A percentile compares a stretch with the other conserved stretches of the same genome.
These are phyloP conservation scores for Polygonum aviculare DNA, from an alignment of 148 eudicot species.

Conservation along the genomic window DNA sequence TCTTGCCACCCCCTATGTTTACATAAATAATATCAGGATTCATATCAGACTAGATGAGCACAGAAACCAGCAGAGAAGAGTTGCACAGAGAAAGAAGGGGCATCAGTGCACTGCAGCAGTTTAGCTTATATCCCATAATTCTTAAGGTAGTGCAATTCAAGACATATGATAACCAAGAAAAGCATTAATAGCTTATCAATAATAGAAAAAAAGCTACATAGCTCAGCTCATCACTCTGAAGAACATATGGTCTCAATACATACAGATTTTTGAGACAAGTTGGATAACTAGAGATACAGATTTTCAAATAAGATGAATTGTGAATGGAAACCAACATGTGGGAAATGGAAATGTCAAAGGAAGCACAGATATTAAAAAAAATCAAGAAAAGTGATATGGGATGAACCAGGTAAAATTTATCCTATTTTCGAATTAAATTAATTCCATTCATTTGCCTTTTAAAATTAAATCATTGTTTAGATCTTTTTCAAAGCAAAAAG, in stretches of 20 bases:
- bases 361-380: too few relatives aligned
- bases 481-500: neutral
- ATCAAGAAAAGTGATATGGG: neutral
- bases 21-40: neutral
- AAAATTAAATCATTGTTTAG: neutral
- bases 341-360: neutral
- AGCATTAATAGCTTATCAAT: neutral
- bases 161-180: neutral
- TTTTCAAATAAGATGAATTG: neutral
- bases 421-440: neutral
- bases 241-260: neutral
- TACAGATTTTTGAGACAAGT: neutral
- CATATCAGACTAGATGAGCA: neutral
- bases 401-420: neutral
- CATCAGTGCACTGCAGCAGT: neutral
- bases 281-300: neutral
- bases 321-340: neutral
- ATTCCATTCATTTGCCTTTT: neutral
- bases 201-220: neutral
- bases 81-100: neutral
- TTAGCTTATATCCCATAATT: neutral
- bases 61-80: neutral
- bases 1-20: slow-evolving; percentile 54
- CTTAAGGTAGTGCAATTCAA: neutral
- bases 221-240: neutral